Percentiles rank a stretch among this genome's conserved stretches.
Conservation (phyloP, 2,329 filamentous ascomycete species). For the Fusarium zealandicum region DNA sequence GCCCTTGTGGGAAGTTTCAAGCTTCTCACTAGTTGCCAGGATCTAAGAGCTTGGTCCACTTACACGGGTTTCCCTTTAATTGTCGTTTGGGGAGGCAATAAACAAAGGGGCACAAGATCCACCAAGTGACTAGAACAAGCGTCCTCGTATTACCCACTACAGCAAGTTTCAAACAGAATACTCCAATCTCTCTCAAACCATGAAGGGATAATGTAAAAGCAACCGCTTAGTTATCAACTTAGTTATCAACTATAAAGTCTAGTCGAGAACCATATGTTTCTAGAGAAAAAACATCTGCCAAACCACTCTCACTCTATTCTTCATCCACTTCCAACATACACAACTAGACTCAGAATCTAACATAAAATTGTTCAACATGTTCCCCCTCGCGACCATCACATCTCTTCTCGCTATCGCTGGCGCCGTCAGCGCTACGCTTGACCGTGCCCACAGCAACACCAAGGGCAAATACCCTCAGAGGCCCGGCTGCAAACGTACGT, state of each 20-base stretch:
- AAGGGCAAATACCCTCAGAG: conserved; percentile 36
- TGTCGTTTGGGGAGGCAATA: not conserved
- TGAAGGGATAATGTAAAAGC: not conserved
- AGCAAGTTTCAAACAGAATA: conserved; percentile 19
- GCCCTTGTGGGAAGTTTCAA: not conserved
- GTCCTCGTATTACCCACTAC: conserved; percentile 7
- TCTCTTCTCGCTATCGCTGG: conserved; percentile 33
- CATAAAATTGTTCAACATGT: conserved; percentile 21
- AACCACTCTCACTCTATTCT: not conserved
- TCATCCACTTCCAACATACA: not conserved
- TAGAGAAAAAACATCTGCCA: not conserved
- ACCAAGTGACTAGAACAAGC: not conserved
- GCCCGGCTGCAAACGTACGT: conserved; percentile 32
- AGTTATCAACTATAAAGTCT: conserved; percentile 12
- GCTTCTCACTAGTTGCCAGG: not conserved
- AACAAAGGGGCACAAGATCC: conserved; percentile 5
- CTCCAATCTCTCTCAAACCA: conserved; percentile 26
- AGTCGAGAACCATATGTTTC: not conserved
- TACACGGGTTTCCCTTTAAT: not conserved
- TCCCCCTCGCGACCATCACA: conserved; percentile 30
- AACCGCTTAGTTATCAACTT: not conserved
- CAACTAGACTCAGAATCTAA: not conserved
- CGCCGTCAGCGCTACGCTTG: conserved; percentile 34
- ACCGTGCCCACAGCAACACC: conserved; percentile 36
- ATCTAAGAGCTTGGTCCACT: not conserved